A percentile compares a stretch with the other conserved stretches of the same genome.
phyloP scores from a whole-genome alignment of 179 eudicot species.

The Silene noctiflora region DNA sequence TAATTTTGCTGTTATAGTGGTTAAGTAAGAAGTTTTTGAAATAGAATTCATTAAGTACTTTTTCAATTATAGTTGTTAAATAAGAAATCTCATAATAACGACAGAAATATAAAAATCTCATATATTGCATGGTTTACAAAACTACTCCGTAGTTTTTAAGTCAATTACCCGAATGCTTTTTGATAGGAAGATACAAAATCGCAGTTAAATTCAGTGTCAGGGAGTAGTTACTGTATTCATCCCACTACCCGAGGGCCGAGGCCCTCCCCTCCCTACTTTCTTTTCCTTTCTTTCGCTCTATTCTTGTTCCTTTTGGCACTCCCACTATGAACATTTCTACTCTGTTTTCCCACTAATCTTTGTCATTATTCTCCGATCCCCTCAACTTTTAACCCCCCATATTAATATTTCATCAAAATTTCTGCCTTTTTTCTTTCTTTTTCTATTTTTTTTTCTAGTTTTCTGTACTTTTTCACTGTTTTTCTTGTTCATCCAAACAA shows the following conservation, averaged over 20 bases:
- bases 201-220: background rate
- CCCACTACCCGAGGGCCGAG: slow-evolving; percentile 19
- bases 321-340: background rate
- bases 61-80: too few species aligned
- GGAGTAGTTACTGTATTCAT: slow-evolving; percentile 18
- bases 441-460: background rate
- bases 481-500: background rate
- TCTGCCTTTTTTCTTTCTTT: background rate
- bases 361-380: slow-evolving; percentile 22
- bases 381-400: background rate
- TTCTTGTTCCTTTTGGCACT: slow-evolving; percentile 13
- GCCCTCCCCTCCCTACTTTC: background rate
- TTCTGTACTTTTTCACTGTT: background rate
- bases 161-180: background rate
- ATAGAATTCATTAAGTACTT: too few species aligned
- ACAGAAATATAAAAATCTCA: too few species aligned
- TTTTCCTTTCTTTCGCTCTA: background rate
- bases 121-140: too few species aligned
- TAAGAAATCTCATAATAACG: too few species aligned
- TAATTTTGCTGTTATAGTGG: too few species aligned
- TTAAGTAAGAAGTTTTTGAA: too few species aligned
- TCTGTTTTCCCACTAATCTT: background rate
- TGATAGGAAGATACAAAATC: background rate
- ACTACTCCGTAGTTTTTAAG: too few species aligned
- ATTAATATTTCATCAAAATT: background rate